Conservation (phyloP, 192 early-diverging fungal genomes). For the Chytriomyces sp. region DNA sequence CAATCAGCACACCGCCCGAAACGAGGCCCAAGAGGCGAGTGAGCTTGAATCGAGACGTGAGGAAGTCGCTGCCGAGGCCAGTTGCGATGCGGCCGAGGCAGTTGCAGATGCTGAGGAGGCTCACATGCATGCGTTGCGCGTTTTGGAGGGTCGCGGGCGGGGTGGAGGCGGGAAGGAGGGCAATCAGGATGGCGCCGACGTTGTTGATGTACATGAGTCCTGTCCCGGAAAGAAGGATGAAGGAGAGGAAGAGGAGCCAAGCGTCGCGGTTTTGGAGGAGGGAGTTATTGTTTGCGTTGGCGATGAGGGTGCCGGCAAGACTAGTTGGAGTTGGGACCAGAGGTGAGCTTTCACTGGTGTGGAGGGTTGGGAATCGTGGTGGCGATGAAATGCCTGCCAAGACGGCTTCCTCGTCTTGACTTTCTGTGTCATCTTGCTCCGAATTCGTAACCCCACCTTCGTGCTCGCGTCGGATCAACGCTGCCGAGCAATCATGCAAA, state of each 20-base stretch:
- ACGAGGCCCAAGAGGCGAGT: constrained; percentile 27
- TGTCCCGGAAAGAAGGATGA: constrained; percentile 37
- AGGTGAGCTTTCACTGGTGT: too few relatives aligned
- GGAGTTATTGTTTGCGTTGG: too few relatives aligned
- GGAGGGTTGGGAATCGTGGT: too few relatives aligned
- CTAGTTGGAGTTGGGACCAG: too few relatives aligned
- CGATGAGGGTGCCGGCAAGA: too few relatives aligned
- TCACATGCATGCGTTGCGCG: constrained; percentile 38
- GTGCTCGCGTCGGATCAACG: background rate
- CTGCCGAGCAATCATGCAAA: constrained; percentile 11
- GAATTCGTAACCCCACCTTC: too few relatives aligned
- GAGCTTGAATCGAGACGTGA: background rate
- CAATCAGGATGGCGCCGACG: constrained; percentile 41
- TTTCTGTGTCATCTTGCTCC: too few relatives aligned
- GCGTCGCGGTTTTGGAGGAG: constrained; percentile 35
- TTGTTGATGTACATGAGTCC: constrained; percentile 57
- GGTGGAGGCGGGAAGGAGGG: constrained; percentile 6
- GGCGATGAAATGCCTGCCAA: too few relatives aligned
- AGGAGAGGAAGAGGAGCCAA: constrained; percentile 38
- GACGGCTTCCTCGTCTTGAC: too few relatives aligned
- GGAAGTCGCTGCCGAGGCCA: constrained; percentile 36
- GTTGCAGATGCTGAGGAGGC: constrained; percentile 40
- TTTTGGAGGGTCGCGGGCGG: constrained; percentile 11
- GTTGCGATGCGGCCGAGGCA: constrained; percentile 39
- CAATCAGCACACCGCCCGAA: constrained; percentile 17